phyloP scores from a whole-genome alignment of 345 rosid species.

The Viola odorata region DNA sequence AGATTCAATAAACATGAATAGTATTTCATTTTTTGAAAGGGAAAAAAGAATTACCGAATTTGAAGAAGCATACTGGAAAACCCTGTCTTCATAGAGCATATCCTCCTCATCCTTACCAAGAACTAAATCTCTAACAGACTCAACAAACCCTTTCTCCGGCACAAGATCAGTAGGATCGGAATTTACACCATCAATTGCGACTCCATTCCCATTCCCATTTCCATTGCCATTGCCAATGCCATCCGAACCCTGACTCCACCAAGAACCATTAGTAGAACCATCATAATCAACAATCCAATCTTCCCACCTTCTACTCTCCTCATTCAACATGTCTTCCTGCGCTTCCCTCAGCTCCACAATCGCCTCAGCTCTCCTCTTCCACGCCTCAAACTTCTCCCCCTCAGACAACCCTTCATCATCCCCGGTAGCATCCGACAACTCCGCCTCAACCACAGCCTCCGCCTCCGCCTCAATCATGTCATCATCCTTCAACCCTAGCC shows the following conservation, averaged over 20 bases:
- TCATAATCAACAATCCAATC: conserved; percentile 72
- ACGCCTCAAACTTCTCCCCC: conserved; percentile 68
- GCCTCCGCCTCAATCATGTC: conserved; percentile 41
- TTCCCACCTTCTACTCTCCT: conserved; percentile 85
- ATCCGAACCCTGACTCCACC: conserved; percentile 49
- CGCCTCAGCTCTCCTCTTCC: conserved; percentile 92
- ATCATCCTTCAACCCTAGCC: conserved; percentile 73
- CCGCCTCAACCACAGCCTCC: conserved; percentile 29
- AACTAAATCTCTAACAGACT: conserved; percentile 62
- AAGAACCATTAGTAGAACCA: conserved; percentile 19
- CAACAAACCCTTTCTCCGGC: conserved; percentile 62
- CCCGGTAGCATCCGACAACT: conserved; percentile 16
- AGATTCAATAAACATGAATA: too few species aligned
- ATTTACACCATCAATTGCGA: conserved; percentile 15
- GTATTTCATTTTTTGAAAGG: too few species aligned
- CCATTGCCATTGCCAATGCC: conserved; percentile 19
- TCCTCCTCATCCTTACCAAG: conserved; percentile 75
- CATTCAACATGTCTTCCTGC: conserved; percentile 59
- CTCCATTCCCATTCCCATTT: conserved; percentile 24
- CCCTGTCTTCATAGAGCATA: conserved; percentile 83
- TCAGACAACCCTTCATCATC: conserved; percentile 42
- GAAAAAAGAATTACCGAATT: conserved; percentile 45
- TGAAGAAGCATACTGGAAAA: conserved; percentile 71
- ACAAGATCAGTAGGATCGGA: conserved; percentile 30
- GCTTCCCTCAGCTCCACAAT: conserved; percentile 87